These are phyloP conservation scores for Verticillium klebahnii DNA, from an alignment of 2,329 filamentous ascomycete species.

Conservation along the genomic window DNA sequence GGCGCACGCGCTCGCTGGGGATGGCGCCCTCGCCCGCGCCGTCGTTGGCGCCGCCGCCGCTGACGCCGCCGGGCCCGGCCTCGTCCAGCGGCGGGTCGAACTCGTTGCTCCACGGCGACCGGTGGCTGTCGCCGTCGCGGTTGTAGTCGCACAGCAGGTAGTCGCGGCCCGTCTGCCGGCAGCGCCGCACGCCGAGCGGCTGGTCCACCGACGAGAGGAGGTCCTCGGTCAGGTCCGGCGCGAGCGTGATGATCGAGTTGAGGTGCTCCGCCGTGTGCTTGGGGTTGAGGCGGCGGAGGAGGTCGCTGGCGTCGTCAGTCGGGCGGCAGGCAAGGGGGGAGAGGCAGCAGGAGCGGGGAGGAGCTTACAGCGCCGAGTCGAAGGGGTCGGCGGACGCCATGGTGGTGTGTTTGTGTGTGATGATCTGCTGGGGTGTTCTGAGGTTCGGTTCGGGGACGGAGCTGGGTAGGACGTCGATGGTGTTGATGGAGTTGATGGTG, in stretches of 20 bases:
- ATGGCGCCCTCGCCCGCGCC: constrained; percentile 73
- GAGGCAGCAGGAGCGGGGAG: neutral
- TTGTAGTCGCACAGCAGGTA: constrained; percentile 99
- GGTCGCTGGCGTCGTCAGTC: constrained; percentile 61
- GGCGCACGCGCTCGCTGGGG: constrained; percentile 83
- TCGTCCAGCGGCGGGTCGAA: constrained; percentile 86
- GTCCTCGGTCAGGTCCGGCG: constrained; percentile 91
- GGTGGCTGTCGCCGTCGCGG: constrained; percentile 95
- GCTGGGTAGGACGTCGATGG: neutral
- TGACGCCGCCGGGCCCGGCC: constrained; percentile 45
- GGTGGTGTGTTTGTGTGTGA: constrained; percentile 5
- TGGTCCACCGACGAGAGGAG: constrained; percentile 97
- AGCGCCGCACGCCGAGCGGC: constrained; percentile 80
- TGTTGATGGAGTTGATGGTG: neutral
- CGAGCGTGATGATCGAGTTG: constrained; percentile 79
- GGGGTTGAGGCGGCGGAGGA: constrained; percentile 94
- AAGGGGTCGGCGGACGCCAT: constrained; percentile 61
- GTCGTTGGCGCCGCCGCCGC: constrained; percentile 47
- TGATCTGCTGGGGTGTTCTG: neutral
- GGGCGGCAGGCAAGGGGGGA: constrained; percentile 1
- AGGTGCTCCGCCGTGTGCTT: constrained; percentile 88
- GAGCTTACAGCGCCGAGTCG: constrained; percentile 68
- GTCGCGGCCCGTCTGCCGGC: constrained; percentile 84
- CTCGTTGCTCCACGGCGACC: constrained; percentile 98
- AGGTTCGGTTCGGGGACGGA: neutral